Base-by-base conservation (phyloP, 257 asterid species). In the Coffea eugenioides region DNA sequence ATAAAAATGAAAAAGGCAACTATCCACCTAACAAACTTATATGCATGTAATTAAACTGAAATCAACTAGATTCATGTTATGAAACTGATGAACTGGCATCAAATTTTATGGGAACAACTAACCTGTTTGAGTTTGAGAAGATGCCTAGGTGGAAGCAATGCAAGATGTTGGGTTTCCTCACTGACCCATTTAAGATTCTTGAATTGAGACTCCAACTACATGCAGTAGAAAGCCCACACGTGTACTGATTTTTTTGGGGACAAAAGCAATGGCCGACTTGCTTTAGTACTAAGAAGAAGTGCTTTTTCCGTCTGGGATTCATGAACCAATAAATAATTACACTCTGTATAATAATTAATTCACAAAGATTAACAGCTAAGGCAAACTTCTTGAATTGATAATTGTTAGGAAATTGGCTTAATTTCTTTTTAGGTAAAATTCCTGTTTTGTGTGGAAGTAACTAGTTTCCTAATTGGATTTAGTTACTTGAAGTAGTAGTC, bases 51-150 rank as follows among this genome's bases (percentile, higher is more conserved):
- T 57, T 10, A 57, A 18, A 1, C 7, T 18, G 9, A 5, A 57
- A 57, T 57, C 65, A 57, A 21, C 14, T 9, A 0, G 65, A 57
- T 57, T n/a, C 65, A 57, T 5, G 65, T 20, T 18, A 20, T 57
- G 5, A 6, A 57, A 10, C 7, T 18, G 11, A 21, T 57, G 14
- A 57, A 5, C 27, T 57, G 65, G 5, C 18, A 57, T 57, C 65
- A 20, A 57, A 57, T 57, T 57, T 4, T 25, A 0, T 57, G 25
- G 75, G 31, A 31, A 31, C 39, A 70, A 83, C 80, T 77, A n/a
- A 94, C 97, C 95, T 88, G 90, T 80, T 79, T 75, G 90, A 86
- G 90, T 80, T 79, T 75, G 90, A 86, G 54, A 65, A 78, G 73
- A 71, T 69, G 18, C 57, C 65, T 27, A 34, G 46, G 21, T 69